These are phyloP conservation scores for Paraconiothyrium sp. DNA, from an alignment of 2,329 filamentous ascomycete genomes.

Conservation along the genomic window DNA sequence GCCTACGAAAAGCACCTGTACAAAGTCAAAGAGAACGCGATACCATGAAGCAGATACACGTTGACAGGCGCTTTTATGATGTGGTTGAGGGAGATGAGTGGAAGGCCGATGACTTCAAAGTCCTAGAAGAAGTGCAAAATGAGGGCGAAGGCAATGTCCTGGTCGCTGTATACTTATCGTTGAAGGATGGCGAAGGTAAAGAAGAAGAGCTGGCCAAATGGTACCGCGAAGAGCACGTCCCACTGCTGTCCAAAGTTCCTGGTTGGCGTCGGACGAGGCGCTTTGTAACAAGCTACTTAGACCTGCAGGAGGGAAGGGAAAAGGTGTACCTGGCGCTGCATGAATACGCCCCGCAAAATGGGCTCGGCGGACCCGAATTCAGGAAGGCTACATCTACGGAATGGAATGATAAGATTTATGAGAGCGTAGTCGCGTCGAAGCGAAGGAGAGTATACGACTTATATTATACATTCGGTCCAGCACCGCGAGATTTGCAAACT, in stretches of 20 bases:
- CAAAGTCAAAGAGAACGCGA: slow-evolving; percentile 68
- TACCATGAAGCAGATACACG: slow-evolving; percentile 71
- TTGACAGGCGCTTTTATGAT: slow-evolving; percentile 77
- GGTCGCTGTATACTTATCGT: slow-evolving; percentile 68
- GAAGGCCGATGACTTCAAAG: slow-evolving; percentile 65
- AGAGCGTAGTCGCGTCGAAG: slow-evolving; percentile 66
- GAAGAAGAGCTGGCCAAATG: slow-evolving; percentile 70
- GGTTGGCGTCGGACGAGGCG: slow-evolving; percentile 81
- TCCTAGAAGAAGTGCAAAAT: slow-evolving; percentile 68
- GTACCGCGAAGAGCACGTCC: slow-evolving; percentile 79
- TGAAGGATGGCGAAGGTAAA: slow-evolving; percentile 62
- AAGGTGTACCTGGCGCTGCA: slow-evolving; percentile 72
- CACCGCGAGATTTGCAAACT: slow-evolving; percentile 72
- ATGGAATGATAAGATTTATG: slow-evolving; percentile 68
- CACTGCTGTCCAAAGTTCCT: slow-evolving; percentile 75
- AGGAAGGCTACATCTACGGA: slow-evolving; percentile 70
- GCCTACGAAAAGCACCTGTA: slow-evolving; percentile 66
- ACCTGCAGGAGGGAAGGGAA: slow-evolving; percentile 51
- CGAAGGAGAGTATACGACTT: slow-evolving; percentile 72
- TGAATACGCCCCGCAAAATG: slow-evolving; percentile 75
- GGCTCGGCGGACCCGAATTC: slow-evolving; percentile 71
- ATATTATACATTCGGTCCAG: slow-evolving; percentile 82
- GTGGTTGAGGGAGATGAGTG: slow-evolving; percentile 63
- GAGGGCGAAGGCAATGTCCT: slow-evolving; percentile 65
- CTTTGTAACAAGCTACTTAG: slow-evolving; percentile 72